Percentiles rank a stretch among this genome's conserved stretches.
phyloP scores from a whole-genome alignment of 768 basidiomycete genomes.

The Daedaleopsis sinensis region DNA sequence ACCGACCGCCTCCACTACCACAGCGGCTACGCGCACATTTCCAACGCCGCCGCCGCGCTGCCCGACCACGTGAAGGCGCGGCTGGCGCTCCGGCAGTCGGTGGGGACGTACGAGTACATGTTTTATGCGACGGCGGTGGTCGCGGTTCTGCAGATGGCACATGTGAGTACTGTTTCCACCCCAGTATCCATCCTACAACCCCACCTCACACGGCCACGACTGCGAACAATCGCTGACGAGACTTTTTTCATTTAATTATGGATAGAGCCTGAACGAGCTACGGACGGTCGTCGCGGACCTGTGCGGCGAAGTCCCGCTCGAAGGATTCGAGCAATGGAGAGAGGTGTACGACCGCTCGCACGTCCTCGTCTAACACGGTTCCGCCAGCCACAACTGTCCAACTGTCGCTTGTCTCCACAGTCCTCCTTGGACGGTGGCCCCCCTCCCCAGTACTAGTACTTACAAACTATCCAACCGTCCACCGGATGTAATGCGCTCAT shows the following conservation, averaged over 20 bases:
- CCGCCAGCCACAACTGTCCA: no score
- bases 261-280: slow-evolving; percentile 43
- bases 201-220: not conserved
- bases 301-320: slow-evolving; percentile 45
- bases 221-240: not conserved
- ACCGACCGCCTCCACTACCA: slow-evolving; percentile 52
- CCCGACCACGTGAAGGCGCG: slow-evolving; percentile 1
- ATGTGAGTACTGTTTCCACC: slow-evolving; percentile 25
- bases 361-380: not conserved
- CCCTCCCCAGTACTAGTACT: no score
- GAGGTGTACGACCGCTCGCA: slow-evolving; percentile 36
- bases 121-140: slow-evolving; percentile 43
- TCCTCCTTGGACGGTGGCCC: no score
- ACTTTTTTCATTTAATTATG: not conserved
- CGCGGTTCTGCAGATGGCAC: slow-evolving; percentile 41
- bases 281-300: slow-evolving; percentile 38
- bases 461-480: no score
- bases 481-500: no score
- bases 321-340: slow-evolving; percentile 43
- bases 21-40: slow-evolving; percentile 23
- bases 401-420: no score
- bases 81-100: slow-evolving; percentile 15
- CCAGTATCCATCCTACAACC: not conserved
- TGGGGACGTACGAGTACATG: slow-evolving; percentile 37
- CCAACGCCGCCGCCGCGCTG: slow-evolving; percentile 15